Percentiles rank a stretch among this genome's conserved stretches.
phyloP scores from a whole-genome alignment of 371 early-diverging fungal species.

The Smittium culicis region DNA sequence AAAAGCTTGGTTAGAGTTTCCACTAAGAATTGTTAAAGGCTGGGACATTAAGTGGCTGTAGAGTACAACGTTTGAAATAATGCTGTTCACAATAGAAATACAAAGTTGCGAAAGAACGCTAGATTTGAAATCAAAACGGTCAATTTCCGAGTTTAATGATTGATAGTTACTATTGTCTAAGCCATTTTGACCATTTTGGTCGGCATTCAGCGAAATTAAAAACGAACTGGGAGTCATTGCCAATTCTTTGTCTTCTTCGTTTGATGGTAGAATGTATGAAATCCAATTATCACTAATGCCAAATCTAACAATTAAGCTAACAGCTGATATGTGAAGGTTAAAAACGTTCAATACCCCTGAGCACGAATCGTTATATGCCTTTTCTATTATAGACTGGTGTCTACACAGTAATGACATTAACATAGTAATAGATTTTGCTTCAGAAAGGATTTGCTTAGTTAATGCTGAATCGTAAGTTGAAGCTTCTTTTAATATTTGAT shows the following conservation, averaged over 20 bases:
- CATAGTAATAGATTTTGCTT: slow-evolving; percentile 33
- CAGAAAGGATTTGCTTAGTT: slow-evolving; percentile 32
- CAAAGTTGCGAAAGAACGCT: background rate
- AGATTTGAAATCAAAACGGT: background rate
- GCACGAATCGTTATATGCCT: slow-evolving; percentile 18
- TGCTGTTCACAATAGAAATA: background rate
- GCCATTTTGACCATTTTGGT: slow-evolving; percentile 16
- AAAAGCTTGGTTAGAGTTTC: background rate
- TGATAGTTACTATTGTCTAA: background rate
- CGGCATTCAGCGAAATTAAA: background rate
- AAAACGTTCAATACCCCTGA: slow-evolving; percentile 24
- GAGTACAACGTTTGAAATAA: background rate
- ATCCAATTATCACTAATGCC: slow-evolving; percentile 16
- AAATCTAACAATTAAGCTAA: slow-evolving; percentile 27
- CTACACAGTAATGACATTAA: slow-evolving; percentile 22
- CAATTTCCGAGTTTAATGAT: background rate
- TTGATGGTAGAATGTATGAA: slow-evolving; percentile 17
- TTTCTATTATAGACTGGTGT: slow-evolving; percentile 27
- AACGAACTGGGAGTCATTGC: slow-evolving; percentile 14
- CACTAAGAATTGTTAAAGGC: background rate
- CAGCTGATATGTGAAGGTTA: slow-evolving; percentile 22
- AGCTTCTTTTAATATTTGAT: slow-evolving; percentile 40
- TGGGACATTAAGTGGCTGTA: background rate
- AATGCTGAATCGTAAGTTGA: slow-evolving; percentile 17
- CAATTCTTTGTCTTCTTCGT: slow-evolving; percentile 32